These are phyloP conservation scores for Ehretia macrophylla DNA, from an alignment of 257 asterid species.

Conservation along the genomic window DNA sequence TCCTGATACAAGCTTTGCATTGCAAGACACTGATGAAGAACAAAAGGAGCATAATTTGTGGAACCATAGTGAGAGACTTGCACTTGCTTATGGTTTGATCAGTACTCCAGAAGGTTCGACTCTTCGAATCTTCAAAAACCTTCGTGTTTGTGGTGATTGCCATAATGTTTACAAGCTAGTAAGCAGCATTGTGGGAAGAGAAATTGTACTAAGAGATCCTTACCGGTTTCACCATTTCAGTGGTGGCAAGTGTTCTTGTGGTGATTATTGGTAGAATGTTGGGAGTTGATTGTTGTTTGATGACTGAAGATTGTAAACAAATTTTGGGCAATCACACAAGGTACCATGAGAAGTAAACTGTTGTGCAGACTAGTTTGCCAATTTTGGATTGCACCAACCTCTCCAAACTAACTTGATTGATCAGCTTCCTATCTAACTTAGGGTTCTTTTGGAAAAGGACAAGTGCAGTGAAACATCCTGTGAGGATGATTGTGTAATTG, in stretches of 20 bases:
- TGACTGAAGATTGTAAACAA: background rate
- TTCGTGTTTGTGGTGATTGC: conserved; percentile 86
- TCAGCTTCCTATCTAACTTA: no score
- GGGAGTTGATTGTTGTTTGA: background rate
- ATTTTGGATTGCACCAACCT: no score
- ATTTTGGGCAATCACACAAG: no score
- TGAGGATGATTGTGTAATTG: no score
- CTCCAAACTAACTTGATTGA: no score
- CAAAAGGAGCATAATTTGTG: conserved; percentile 75
- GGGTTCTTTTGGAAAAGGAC: no score
- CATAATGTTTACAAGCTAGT: conserved; percentile 71
- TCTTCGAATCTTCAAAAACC: conserved; percentile 74
- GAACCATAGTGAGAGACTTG: conserved; percentile 86
- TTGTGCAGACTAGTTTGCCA: no score
- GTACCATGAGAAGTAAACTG: no score
- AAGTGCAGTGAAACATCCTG: no score
- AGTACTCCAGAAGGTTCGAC: conserved; percentile 47
- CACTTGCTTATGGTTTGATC: conserved; percentile 70
- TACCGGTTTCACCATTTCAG: conserved; percentile 81
- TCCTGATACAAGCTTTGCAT: conserved; percentile 63
- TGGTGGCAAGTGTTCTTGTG: conserved; percentile 72
- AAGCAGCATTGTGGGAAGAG: conserved; percentile 50
- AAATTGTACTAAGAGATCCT: conserved; percentile 71
- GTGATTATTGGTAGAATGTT: conserved; percentile 68
- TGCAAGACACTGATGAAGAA: conserved; percentile 87